Evolutionary conservation across 176 grass and related monocot species (phyloP).

Genomic region (Echinochloa phyllopogon): DNA sequence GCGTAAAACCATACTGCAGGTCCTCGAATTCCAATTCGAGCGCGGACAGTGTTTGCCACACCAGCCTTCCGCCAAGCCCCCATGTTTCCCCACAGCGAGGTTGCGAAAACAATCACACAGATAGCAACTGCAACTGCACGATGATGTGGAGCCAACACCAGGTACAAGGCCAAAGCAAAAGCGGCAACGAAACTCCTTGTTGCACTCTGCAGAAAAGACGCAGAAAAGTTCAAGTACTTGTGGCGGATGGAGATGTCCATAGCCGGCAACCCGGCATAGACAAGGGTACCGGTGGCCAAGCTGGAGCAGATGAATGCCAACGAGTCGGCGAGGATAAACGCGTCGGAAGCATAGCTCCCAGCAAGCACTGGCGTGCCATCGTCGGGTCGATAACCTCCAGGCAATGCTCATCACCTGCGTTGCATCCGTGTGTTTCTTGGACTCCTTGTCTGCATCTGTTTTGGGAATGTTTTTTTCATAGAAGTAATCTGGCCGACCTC

Average conservation of each 20-base stretch:
- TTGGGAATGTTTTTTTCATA: too few species aligned
- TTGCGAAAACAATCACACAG: background rate
- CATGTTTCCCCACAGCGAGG: background rate
- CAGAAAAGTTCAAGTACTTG: too few species aligned
- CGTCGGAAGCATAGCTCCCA: background rate
- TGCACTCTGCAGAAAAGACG: background rate
- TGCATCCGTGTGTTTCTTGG: too few species aligned
- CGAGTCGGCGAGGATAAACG: background rate
- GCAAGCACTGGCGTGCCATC: background rate
- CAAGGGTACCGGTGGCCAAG: background rate
- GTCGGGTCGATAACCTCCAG: background rate
- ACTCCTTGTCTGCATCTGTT: too few species aligned
- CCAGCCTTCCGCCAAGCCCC: background rate
- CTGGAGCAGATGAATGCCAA: background rate
- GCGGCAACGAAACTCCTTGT: background rate
- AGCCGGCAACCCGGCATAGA: background rate
- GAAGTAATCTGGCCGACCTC: too few species aligned
- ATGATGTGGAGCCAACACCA: constrained; percentile 1
- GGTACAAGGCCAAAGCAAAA: background rate
- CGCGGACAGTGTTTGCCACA: background rate
- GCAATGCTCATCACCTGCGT: background rate
- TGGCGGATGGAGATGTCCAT: background rate
- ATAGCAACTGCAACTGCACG: background rate
- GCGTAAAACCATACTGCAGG: background rate
- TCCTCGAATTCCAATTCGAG: background rate